phyloP scores from a whole-genome alignment of 2,329 filamentous ascomycete species.

The Metarhizium anisopliae region DNA sequence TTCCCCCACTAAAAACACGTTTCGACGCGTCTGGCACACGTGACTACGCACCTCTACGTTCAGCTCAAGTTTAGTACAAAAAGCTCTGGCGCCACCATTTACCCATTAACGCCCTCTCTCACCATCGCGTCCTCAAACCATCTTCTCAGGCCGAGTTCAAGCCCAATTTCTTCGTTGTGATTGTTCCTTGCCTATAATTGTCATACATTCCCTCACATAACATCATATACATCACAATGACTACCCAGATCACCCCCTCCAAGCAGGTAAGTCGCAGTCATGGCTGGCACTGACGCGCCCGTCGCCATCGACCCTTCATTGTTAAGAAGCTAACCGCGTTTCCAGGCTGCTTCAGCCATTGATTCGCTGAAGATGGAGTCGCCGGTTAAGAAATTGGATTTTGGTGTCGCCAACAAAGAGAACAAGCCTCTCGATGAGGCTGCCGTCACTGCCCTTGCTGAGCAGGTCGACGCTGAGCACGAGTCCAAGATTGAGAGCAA shows the following conservation, averaged over 20 bases:
- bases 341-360: slow-evolving; percentile 75
- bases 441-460: slow-evolving; percentile 40
- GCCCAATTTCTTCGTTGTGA: slow-evolving; percentile 10
- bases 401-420: slow-evolving; percentile 69
- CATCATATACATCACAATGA: slow-evolving; percentile 46
- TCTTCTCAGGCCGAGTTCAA: slow-evolving; percentile 12
- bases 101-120: slow-evolving; percentile 11
- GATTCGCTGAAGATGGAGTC: slow-evolving; percentile 89
- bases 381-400: slow-evolving; percentile 82
- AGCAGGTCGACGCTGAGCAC: slow-evolving; percentile 51
- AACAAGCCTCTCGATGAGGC: slow-evolving; percentile 52
- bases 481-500: slow-evolving; percentile 43
- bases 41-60: slow-evolving; percentile 24
- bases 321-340: slow-evolving; percentile 22
- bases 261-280: slow-evolving; percentile 41
- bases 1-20: slow-evolving; percentile 16
- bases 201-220: slow-evolving; percentile 4
- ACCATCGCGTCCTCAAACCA: slow-evolving; percentile 20
- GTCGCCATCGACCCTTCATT: slow-evolving; percentile 4
- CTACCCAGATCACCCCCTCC: slow-evolving; percentile 57
- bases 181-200: slow-evolving; percentile 9
- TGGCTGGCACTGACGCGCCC: background rate
- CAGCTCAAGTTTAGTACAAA: slow-evolving; percentile 21
- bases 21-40: slow-evolving; percentile 28
- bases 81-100: slow-evolving; percentile 23